Base-by-base conservation (phyloP, 1,284 basidiomycete genomes). In the Neolentinus lepideus region DNA sequence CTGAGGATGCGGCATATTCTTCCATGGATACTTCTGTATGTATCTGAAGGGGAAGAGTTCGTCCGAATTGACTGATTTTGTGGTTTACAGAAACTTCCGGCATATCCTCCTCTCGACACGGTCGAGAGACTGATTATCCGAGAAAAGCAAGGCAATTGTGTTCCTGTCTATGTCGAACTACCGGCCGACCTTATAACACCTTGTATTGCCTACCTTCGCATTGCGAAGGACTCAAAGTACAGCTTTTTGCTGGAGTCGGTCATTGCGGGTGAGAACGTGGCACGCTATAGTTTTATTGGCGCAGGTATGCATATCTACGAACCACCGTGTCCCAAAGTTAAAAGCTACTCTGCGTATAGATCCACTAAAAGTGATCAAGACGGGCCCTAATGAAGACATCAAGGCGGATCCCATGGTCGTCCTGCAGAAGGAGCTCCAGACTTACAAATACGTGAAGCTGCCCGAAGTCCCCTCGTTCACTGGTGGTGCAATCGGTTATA, bases 111-210 rank as follows among this genome's bases (percentile, higher is more conserved):
- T n/a, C 75, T 90, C 29, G 76, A 79, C 9, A 77, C 75, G 21
- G 78, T 92, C 54, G 87, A 92, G 69, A 78, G 79, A 59, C 77
- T 91, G 60, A 84, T 92, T 58, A 73, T 90, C 57, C 77, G 81
- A 51, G 86, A 92, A 69, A 88, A 90, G 70, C 76, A 73, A 56
- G 94, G 94, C 67, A 96, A 96, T 68, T 94, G 90, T 66, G 83
- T 99, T 43, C 96, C 96, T 16, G 83, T 99, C 61, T 99, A 87
- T 71, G 81, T 95, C 57, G 88, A 95, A 63, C 79, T 99, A 8
- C 94, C 97, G 24, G 94, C 94, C 56, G 97, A 99, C 70, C 84
- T 98, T 57, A 80, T 99, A 59, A 99, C 97, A 12, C 97, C 97
- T 69, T 96, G 96, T 65, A 92, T 94, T 70, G 95, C 97, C 14